Evolutionary conservation across 805 yeast genomes (phyloP), one percentile per base, ranked within the genome.

Genomic region (Metschnikowia lachancei): DNA sequence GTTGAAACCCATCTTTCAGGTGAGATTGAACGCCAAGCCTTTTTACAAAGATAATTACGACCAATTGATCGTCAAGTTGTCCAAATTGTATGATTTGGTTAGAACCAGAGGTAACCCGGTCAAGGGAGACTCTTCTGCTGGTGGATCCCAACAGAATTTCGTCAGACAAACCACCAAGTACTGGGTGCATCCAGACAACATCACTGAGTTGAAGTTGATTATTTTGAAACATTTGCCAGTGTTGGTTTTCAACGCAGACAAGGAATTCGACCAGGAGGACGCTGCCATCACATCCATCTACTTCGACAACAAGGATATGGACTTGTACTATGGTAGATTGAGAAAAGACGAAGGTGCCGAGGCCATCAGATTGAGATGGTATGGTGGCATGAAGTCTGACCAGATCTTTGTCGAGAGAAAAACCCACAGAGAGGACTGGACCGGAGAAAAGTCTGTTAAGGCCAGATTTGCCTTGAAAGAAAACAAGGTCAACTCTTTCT

Each of bases 361-460:
- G 69, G 98, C 98, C 18, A 90, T 92, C 54, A 84, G 99, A 70
- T 76, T 94, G 63, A 84, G 99, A 74, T 94, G 99, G 99, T 94
- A 94, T 65, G 99, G 99, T 63, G 97, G 97, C 46, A 94, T 94
- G 99, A 76, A 78, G 45, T 78, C 91, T 1, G 97, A 92, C 57
- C 87, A 87, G 35, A 87, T 92, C 46, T 94, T 94, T 54, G 96
- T 92, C 39, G 99, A 94, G 70, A 81, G 99, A 67, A 94, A 94
- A 67, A 94, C 99, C 5, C 99, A 94, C 64, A 81, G 99, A 67
- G 99, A 94, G 68, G 99, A 94, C 73, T 92, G 99, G 99, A 94
- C 99, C 2, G 99, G 99, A 58, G 99, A 94, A 67, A 92, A 92
- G 69, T 88, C 97, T n/a, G 99, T 94, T 54, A 94, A 94, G 70